These are phyloP conservation scores for Botrytis fabae DNA, from an alignment of 2,329 filamentous ascomycete genomes.

Conservation along the genomic window DNA sequence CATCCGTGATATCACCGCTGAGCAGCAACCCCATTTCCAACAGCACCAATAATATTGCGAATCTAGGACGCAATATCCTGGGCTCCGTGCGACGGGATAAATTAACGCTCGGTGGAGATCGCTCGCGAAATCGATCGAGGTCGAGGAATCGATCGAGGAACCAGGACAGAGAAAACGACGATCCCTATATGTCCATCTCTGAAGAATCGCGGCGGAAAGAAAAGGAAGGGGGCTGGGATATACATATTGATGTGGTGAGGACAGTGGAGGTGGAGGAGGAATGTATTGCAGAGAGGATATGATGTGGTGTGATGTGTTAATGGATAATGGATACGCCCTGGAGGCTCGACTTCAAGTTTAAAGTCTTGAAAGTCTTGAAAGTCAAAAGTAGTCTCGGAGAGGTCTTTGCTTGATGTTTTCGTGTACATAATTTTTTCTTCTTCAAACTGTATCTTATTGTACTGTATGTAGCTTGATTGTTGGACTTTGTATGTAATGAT, in stretches of 20 bases:
- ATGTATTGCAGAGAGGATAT: not conserved
- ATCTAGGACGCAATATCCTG: not conserved
- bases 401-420: not conserved
- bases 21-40: not conserved
- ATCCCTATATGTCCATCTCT: not conserved
- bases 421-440: not conserved
- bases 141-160: not conserved
- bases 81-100: not conserved
- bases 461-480: not conserved
- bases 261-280: conserved; percentile 5
- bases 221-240: not conserved
- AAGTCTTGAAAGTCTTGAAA: not conserved
- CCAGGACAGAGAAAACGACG: not conserved
- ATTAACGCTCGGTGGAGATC: not conserved
- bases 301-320: not conserved
- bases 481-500: conserved; percentile 1
- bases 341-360: not conserved
- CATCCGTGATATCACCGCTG: not conserved
- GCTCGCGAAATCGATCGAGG: not conserved
- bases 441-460: not conserved
- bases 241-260: conserved; percentile 9
- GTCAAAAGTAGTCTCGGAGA: not conserved
- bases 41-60: not conserved
- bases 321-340: not conserved
- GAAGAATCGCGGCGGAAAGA: not conserved